Evolutionary conservation across 495 filamentous ascomycete genomes (phyloP), one percentile per base, ranked within the genome.

Genomic region (Collariella sp.): DNA sequence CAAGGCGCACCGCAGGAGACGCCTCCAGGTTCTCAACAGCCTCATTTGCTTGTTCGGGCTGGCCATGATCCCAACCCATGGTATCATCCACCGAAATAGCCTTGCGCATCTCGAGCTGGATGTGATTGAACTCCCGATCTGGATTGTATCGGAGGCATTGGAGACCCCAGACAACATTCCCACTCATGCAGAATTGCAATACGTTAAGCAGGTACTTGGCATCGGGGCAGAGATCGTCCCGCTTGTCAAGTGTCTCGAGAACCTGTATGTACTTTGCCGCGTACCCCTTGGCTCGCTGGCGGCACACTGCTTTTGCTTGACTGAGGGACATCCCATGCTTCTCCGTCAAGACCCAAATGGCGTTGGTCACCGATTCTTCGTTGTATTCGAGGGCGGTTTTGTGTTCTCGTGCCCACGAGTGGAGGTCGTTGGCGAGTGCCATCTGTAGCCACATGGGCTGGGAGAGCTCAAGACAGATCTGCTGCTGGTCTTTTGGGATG

Each of bases 91-190:
- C 40, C 15, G 1, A 4, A 19, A 45, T 2, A 3, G 5, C 29
- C 1, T 38, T 26, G 3, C 22, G 19, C 15, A 45, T 38, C 20
- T 46, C 42, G 15, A 45, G 19, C 31, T 53, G 50, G 7, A 31
- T 10, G 7, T 29, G 5, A 0, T 1, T 53, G 2, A 46, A 15
- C 31, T 7, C 1, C 15, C 11, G 41, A 1, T 26, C 26, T 0
- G 34, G 34, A n/a, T 53, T 13, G 15, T 57, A 57, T 9, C 55
- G 43, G 33, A 43, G 43, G 22, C 16, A 35, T 3, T 48, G 34
- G 1, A 52, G 23, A 3, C 55, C 19, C 55, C 55, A 52, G 4
- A 49, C 43, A 2, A 51, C 42, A 12, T 52, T 47, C 2, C 55
- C 55, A 24, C 39, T 57, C 18, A 53, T 53, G 1, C 1, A 18